Conservation (phyloP, 2,329 filamentous ascomycete species). For the Hypoxylon sp. region DNA sequence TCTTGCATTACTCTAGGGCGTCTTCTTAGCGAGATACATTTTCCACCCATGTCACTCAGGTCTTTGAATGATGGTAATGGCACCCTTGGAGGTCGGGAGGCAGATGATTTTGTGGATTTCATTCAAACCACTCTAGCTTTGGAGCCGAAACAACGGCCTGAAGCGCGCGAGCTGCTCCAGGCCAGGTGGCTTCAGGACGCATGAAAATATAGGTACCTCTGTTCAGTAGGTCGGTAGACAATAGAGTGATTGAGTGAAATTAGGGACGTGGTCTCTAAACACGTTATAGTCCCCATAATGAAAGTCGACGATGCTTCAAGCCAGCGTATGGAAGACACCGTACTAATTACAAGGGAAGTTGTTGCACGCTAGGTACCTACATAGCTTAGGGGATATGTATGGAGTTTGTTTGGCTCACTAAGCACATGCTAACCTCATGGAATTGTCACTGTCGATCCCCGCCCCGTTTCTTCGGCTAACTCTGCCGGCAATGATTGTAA, state of each 20-base stretch:
- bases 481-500: background rate
- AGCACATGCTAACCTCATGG: background rate
- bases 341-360: too few relatives aligned
- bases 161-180: background rate
- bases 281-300: background rate
- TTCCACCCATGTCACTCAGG: background rate
- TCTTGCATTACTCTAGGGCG: background rate
- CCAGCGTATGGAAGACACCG: too few relatives aligned
- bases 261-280: background rate
- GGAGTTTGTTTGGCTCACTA: background rate
- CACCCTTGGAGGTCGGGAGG: background rate
- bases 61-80: slow-evolving; percentile 2
- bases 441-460: background rate
- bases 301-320: background rate
- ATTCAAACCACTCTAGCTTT: background rate
- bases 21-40: slow-evolving; percentile 1
- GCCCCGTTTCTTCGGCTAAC: background rate
- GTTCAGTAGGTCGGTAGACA: background rate
- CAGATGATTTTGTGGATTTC: background rate
- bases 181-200: background rate
- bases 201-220: background rate
- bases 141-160: background rate
- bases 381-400: too few relatives aligned
- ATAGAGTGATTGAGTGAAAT: background rate
- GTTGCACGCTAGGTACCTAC: too few relatives aligned